Percentiles rank a stretch among this genome's conserved stretches.
Conservation (phyloP, 1,284 basidiomycete species). For the Ustilago shanxiensis region DNA sequence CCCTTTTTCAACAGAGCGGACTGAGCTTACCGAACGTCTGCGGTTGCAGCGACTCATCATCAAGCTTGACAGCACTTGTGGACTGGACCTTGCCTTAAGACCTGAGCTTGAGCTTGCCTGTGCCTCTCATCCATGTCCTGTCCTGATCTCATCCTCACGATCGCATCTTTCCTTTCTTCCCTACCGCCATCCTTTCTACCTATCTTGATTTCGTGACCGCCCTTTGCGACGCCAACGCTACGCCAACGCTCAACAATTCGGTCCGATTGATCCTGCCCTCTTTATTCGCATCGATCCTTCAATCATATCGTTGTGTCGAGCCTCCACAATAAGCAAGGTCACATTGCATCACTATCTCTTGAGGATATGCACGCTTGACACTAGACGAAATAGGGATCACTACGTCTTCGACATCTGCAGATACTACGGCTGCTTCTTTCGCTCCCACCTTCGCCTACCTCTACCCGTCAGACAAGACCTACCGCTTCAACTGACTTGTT, state of each 20-base stretch:
- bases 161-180: background rate
- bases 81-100: no score
- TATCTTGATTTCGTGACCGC: background rate
- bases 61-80: constrained; percentile 1
- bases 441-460: background rate
- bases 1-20: background rate
- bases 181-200: background rate
- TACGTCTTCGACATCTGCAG: background rate
- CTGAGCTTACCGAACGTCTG: constrained; percentile 8
- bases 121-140: background rate
- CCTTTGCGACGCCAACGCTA: background rate
- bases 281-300: background rate
- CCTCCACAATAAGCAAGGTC: background rate
- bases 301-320: background rate
- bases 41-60: background rate
- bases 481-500: no score
- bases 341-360: no score
- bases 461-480: background rate
- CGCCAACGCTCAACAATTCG: background rate
- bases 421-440: background rate
- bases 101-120: background rate
- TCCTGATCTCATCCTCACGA: constrained; percentile 6
- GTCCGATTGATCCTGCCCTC: background rate
- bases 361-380: no score
- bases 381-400: no score